A percentile compares a stretch with the other conserved stretches of the same genome.
Evolutionary conservation across 495 filamentous ascomycete species (phyloP).

Genomic region (Mytilinidion resinicola): DNA sequence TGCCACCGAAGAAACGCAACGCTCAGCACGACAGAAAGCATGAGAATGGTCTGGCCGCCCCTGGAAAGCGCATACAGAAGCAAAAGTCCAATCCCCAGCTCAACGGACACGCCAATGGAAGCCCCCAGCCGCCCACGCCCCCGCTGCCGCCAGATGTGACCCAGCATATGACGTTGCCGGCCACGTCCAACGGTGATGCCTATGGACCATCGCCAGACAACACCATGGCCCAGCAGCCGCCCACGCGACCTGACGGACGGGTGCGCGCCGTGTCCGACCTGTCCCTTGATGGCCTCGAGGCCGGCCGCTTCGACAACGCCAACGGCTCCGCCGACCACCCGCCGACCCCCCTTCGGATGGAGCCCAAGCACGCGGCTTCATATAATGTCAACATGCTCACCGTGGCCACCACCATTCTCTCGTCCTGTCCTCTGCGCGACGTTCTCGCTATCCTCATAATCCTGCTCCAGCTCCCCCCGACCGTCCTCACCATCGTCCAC

Average conservation of each 20-base stretch:
- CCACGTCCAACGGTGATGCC: neutral
- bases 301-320: conserved; percentile 17
- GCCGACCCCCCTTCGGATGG: conserved; percentile 5
- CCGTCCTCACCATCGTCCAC: conserved; percentile 83
- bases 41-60: conserved; percentile 80
- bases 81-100: conserved; percentile 59
- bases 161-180: conserved; percentile 29
- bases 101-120: conserved; percentile 50
- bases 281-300: conserved; percentile 26
- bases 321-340: conserved; percentile 8
- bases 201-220: conserved; percentile 10
- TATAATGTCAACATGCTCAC: conserved; percentile 56
- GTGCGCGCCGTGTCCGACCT: conserved; percentile 15
- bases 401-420: conserved; percentile 76
- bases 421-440: conserved; percentile 85
- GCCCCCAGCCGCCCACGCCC: conserved; percentile 42
- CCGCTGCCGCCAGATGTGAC: conserved; percentile 24
- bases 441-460: conserved; percentile 98
- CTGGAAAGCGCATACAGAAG: conserved; percentile 72
- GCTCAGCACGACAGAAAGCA: conserved; percentile 67
- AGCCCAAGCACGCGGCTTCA: conserved; percentile 25
- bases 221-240: conserved; percentile 13
- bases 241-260: conserved; percentile 9
- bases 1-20: conserved; percentile 62
- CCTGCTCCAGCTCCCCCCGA: conserved; percentile 90